Evolutionary conservation across 345 rosid genomes (phyloP), one percentile per base, ranked within the genome.

Genomic region (Fremontodendron californicum): DNA sequence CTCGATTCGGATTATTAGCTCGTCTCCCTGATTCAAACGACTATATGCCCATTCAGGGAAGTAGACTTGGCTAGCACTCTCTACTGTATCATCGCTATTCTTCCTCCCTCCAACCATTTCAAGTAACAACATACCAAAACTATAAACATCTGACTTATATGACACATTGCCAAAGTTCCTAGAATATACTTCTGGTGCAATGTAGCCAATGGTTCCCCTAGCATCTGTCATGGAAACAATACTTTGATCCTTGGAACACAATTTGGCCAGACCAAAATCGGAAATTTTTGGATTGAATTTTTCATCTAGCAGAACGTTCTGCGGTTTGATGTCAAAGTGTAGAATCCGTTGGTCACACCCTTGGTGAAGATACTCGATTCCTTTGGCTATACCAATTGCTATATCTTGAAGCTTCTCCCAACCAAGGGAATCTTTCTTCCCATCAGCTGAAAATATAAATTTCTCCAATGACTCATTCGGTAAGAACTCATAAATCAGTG

Each of bases 31-130:
- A 4, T 76, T 40, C 23, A 76, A 64, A 48, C 35, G 62, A 33
- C 21, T 76, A 48, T 64, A 65, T 23, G 49, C 62, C 78, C 62
- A 76, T 49, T 76, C 78, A 2, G 78, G 78, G 46, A 76, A 76
- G 45, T 64, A 76, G 0, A 76, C 51, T 46, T 76, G 73, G 48
- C 60, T 31, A 5, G 27, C 60, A 12, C 11, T 76, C 15, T 71
- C 74, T 71, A 4, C 58, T 71, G 40, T 16, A 8, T 25, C 58
- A 35, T 72, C 81, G n/a, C 3, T 10, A 40, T 61, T 78, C 27
- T 49, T 60, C 81, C 76, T 49, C 70, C 84, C 84, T 74, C 81
- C 81, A 2, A 81, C 84, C 78, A 78, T 74, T 48, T 77, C 84
- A 7, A 78, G 71, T 66, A 78, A 40, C 68, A 73, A 6, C 76